Base-by-base conservation (phyloP, 768 basidiomycete genomes). In the Lyophyllum atratum region DNA sequence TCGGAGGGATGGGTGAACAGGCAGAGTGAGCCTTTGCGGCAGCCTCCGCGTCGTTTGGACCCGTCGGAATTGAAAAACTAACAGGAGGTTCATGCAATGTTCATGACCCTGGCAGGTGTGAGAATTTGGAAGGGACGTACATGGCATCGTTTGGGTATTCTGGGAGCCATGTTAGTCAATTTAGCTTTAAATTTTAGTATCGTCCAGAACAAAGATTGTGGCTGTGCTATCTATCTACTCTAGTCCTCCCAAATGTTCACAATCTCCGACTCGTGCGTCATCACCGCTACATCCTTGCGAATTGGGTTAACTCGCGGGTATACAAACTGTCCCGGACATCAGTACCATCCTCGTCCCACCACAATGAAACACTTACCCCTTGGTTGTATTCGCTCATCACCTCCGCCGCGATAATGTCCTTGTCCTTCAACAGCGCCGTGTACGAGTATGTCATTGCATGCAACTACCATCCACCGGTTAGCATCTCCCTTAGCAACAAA, bases 311-410 rank as follows among this genome's bases (percentile, higher is more conserved):
- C 70, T 58, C 86, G 83, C n/a, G 92, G 93, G 63, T 89, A 84
- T 3, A 94, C 92, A 67, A 92, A 94, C 91, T 94, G 54, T 24
- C 12, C 33, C 28, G 28, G 19, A 54, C 33, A 25, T 45, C 15
- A 52, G 33, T 62, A 22, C 15, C 58, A 42, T n/a, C 19, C 29
- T 8, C 14, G 29, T 24, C 24, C 31, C 15, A 17, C 10, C 15
- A 3, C 15, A 46, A 52, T 28, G 12, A 12, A 9, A 17, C 2
- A 78, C 85, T 37, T 61, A 92, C 92, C 72, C 83, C 84, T 68
- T 85, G 77, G 59, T 94, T 89, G 64, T 94, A 94, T 70, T 94
- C 92, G 64, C 85, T 82, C 80, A 94, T 79, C 17, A 93, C 89
- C 67, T 93, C 92, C 2, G 87, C 82, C 10, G 89, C 81, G 55